These are phyloP conservation scores for Pseudotulostoma volvatum DNA, from an alignment of 495 filamentous ascomycete genomes.

Conservation along the genomic window DNA sequence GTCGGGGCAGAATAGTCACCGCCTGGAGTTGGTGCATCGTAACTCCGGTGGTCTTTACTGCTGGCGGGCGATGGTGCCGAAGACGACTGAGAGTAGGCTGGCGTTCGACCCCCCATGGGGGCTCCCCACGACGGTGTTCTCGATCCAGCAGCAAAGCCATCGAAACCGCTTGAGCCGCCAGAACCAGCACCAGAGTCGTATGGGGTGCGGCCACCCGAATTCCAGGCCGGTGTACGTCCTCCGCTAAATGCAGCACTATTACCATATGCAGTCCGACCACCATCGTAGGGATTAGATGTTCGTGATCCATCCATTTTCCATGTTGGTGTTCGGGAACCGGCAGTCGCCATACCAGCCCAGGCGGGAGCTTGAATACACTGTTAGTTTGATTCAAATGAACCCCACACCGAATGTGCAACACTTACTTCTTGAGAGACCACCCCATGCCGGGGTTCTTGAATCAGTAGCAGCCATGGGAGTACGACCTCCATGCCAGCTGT, in stretches of 20 bases:
- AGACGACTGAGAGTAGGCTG: slow-evolving; percentile 25
- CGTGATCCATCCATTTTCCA: slow-evolving; percentile 58
- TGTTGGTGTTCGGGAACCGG: slow-evolving; percentile 50
- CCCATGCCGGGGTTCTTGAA: slow-evolving; percentile 57
- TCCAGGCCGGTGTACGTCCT: slow-evolving; percentile 38
- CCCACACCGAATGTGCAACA: slow-evolving; percentile 1
- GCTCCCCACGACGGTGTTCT: slow-evolving; percentile 60
- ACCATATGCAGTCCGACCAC: slow-evolving; percentile 57
- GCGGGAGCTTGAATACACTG: slow-evolving; percentile 33
- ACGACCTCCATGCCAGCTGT: slow-evolving; percentile 40
- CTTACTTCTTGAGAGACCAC: slow-evolving; percentile 39
- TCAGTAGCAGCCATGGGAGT: slow-evolving; percentile 46
- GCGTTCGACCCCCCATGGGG: slow-evolving; percentile 34
- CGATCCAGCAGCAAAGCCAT: slow-evolving; percentile 53
- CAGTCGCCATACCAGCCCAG: slow-evolving; percentile 38
- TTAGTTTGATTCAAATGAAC: slow-evolving; percentile 4
- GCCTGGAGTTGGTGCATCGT: slow-evolving; percentile 67
- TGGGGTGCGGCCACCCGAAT: slow-evolving; percentile 53
- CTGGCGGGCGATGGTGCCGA: slow-evolving; percentile 7
- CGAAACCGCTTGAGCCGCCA: slow-evolving; percentile 42
- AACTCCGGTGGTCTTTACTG: slow-evolving; percentile 36
- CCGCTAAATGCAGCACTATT: slow-evolving; percentile 19
- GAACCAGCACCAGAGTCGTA: slow-evolving; percentile 41
- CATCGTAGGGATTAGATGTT: slow-evolving; percentile 69
- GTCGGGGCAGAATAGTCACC: slow-evolving; percentile 39